Conservation (phyloP, 352 stramenopile genomes). For the Phytophthora pistaciae region DNA sequence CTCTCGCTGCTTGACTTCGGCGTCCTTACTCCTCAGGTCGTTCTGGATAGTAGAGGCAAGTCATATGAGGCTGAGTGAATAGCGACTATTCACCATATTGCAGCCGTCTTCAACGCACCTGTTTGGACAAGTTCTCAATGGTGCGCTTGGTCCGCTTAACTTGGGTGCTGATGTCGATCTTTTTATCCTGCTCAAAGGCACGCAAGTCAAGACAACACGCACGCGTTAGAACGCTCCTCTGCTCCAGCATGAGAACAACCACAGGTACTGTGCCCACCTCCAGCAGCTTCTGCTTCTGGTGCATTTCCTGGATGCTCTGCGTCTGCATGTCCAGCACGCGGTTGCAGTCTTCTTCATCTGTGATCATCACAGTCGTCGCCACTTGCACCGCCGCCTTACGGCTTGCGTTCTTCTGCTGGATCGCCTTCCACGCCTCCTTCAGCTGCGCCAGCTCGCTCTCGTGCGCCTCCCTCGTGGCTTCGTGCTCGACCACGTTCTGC, state of each 20-base stretch:
- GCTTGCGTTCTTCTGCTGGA: slow-evolving; percentile 77
- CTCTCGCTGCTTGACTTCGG: slow-evolving; percentile 78
- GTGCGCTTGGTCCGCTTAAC: slow-evolving; percentile 69
- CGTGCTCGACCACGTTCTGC: slow-evolving; percentile 51
- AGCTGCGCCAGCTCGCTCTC: slow-evolving; percentile 63
- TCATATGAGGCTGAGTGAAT: slow-evolving; percentile 2
- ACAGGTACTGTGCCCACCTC: slow-evolving; percentile 37
- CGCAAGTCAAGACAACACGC: background rate
- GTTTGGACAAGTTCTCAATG: slow-evolving; percentile 63
- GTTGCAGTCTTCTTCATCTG: slow-evolving; percentile 82
- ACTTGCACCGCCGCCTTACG: slow-evolving; percentile 80
- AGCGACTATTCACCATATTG: background rate
- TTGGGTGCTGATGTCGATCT: slow-evolving; percentile 76
- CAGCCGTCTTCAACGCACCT: slow-evolving; percentile 39
- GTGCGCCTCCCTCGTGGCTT: slow-evolving; percentile 42
- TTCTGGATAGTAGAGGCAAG: slow-evolving; percentile 45
- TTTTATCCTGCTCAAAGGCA: slow-evolving; percentile 51
- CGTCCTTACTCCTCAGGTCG: slow-evolving; percentile 70
- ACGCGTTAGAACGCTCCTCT: background rate
- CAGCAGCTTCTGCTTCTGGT: slow-evolving; percentile 70
- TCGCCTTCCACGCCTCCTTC: slow-evolving; percentile 69
- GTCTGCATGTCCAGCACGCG: slow-evolving; percentile 81
- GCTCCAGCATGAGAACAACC: background rate
- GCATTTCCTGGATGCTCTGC: slow-evolving; percentile 75
- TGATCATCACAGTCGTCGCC: slow-evolving; percentile 74